phyloP scores from a whole-genome alignment of 2,329 filamentous ascomycete genomes.

The Mollisiaceae sp. region DNA sequence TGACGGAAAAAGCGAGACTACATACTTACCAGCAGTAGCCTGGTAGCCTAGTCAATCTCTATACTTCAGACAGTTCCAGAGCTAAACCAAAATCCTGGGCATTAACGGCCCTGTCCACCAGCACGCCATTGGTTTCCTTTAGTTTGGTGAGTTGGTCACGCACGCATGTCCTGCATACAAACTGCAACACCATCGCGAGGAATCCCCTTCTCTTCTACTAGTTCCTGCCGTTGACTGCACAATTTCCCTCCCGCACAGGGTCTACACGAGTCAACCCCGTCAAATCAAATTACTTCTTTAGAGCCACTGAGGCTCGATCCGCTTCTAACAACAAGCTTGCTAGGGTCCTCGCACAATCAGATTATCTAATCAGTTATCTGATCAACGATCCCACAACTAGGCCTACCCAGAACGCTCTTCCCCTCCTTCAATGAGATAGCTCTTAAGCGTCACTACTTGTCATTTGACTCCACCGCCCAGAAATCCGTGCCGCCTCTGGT shows the following conservation, averaged over 20 bases:
- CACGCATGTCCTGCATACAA: background rate
- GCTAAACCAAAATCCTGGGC: background rate
- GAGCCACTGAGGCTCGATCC: conserved; percentile 2
- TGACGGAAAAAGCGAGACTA: background rate
- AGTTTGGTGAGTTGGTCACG: conserved; percentile 6
- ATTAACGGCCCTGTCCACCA: background rate
- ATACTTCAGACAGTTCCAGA: background rate
- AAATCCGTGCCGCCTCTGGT: conserved; percentile 19
- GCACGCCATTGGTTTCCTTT: background rate
- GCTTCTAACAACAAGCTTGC: conserved; percentile 22
- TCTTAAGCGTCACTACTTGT: background rate
- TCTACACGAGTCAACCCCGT: conserved; percentile 14
- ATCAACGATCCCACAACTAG: conserved; percentile 11
- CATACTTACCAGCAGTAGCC: background rate
- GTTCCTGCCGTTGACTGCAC: background rate
- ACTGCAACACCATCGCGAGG: too few species aligned
- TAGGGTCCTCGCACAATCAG: conserved; percentile 19
- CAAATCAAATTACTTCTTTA: conserved; percentile 8
- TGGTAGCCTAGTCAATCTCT: background rate
- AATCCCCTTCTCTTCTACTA: background rate
- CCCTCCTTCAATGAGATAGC: background rate
- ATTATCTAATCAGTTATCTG: conserved; percentile 31
- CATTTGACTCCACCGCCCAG: background rate
- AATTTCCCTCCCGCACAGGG: background rate
- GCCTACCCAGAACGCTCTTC: conserved; percentile 13